Conservation (phyloP, 192 early-diverging fungal species). For the Linnemannia elongata region DNA sequence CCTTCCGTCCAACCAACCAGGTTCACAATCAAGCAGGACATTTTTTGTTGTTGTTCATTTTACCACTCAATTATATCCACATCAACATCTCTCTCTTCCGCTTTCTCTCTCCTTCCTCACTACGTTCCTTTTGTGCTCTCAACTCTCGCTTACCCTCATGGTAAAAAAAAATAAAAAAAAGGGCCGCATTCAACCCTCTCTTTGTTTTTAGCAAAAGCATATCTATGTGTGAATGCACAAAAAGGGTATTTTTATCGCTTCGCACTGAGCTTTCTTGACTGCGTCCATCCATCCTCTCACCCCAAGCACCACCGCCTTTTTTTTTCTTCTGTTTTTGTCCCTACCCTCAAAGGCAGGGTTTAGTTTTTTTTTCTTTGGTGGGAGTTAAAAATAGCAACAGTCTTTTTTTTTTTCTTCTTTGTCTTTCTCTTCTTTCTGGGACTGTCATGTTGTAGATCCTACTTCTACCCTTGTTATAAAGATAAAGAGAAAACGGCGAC, state of each 20-base stretch:
- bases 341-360: slow-evolving; percentile 1
- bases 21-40: neutral
- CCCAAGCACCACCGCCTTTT: neutral
- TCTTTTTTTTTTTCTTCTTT: neutral
- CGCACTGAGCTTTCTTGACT: no score
- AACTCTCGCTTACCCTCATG: neutral
- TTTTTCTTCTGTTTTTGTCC: neutral
- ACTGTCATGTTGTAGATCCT: neutral
- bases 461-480: neutral
- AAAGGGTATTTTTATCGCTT: neutral
- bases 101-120: neutral
- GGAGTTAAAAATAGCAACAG: neutral
- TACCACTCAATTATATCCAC: neutral
- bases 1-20: neutral
- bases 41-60: neutral
- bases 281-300: neutral
- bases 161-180: no score
- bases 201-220: neutral
- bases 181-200: neutral
- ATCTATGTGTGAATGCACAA: neutral
- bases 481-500: neutral
- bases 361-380: neutral
- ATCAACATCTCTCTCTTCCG: no score
- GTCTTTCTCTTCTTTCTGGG: no score
- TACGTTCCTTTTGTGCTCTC: neutral